phyloP scores from a whole-genome alignment of 116 monocot species.

The Trichopus zeylanicus region DNA sequence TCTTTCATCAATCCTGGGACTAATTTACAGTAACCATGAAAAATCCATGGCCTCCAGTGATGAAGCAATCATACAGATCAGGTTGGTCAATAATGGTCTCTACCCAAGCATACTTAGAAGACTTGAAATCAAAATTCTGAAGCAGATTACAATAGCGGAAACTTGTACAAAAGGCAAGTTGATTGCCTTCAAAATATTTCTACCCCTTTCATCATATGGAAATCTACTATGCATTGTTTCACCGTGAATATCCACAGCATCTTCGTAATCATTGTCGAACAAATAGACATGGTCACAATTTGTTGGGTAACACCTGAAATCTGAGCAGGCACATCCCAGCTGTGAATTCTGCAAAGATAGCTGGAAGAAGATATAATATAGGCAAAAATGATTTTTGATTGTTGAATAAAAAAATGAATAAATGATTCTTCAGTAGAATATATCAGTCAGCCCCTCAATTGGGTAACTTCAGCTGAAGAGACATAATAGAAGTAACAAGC shows the following conservation, averaged over 20 bases:
- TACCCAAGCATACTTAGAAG: too few relatives aligned
- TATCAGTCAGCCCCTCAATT: not conserved
- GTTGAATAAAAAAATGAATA: not conserved
- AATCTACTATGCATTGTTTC: constrained; percentile 69
- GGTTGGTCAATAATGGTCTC: too few relatives aligned
- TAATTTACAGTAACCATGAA: too few relatives aligned
- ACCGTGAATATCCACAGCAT: constrained; percentile 66
- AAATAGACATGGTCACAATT: constrained; percentile 90
- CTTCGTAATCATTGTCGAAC: constrained; percentile 77
- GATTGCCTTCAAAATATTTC: constrained; percentile 73
- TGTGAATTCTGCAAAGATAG: constrained; percentile 57
- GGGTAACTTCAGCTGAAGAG: not conserved
- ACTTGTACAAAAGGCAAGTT: not conserved
- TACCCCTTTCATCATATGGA: constrained; percentile 76
- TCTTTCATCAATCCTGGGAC: too few relatives aligned
- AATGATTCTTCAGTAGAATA: not conserved
- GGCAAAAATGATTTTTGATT: not conserved
- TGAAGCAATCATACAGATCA: too few relatives aligned
- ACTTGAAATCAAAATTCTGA: not conserved
- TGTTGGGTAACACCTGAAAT: constrained; percentile 43
- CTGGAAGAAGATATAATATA: constrained; percentile 7
- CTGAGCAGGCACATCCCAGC: constrained; percentile 67
- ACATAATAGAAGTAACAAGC: not conserved
- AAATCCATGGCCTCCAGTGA: too few relatives aligned
- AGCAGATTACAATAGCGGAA: not conserved